Conservation (phyloP, 345 rosid species). For the Eucalyptus regnans region DNA sequence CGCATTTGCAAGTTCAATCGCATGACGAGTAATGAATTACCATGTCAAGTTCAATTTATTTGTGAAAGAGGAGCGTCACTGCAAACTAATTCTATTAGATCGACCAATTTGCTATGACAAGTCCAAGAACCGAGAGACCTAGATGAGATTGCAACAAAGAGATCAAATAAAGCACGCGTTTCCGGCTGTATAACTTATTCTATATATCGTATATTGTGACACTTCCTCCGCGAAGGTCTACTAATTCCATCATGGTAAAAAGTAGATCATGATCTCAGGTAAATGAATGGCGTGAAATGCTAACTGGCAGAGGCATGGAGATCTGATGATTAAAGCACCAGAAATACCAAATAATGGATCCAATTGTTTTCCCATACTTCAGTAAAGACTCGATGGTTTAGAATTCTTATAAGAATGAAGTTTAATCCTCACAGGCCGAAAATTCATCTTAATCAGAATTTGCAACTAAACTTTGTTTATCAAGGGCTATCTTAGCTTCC, state of each 20-base stretch:
- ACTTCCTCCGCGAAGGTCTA: not conserved
- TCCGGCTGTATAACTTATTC: not conserved
- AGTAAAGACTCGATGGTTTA: not conserved
- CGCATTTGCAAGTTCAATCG: not conserved
- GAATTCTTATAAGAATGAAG: not conserved
- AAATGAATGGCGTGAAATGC: not conserved
- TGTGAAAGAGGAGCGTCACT: not conserved
- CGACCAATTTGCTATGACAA: not conserved
- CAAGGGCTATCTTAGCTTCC: not conserved
- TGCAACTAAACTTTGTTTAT: not conserved
- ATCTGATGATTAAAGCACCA: not conserved
- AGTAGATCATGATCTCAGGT: not conserved
- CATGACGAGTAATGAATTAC: not conserved
- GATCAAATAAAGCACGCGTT: not conserved
- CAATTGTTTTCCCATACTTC: not conserved
- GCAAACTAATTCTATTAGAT: not conserved
- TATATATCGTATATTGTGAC: not conserved
- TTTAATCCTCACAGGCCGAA: not conserved
- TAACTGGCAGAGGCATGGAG: not conserved
- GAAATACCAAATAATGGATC: not conserved
- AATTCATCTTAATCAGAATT: not conserved
- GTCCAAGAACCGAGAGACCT: not conserved
- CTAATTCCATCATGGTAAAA: not conserved
- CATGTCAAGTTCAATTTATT: not conserved
- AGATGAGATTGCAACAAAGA: not conserved